phyloP scores from a whole-genome alignment of 331 rosid species.

The Acacia concinna region DNA sequence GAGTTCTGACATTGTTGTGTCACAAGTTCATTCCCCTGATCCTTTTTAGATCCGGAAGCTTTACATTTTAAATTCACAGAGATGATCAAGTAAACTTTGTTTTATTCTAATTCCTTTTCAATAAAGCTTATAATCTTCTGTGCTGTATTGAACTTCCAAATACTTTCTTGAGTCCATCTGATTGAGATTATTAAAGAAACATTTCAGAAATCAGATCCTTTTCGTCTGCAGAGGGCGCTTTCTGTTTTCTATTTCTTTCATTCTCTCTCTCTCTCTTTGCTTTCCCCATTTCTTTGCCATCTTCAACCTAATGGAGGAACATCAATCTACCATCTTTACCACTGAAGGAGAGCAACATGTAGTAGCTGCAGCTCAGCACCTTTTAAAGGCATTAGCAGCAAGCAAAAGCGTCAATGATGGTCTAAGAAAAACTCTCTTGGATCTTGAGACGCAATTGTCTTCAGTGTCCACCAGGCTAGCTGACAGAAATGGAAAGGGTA shows the following conservation, averaged over 20 bases:
- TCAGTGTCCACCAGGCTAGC: constrained; percentile 37
- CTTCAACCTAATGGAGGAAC: constrained; percentile 31
- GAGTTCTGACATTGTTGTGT: neutral
- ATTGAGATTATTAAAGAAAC: neutral
- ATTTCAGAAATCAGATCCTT: constrained; percentile 4
- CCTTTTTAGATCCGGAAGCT: neutral
- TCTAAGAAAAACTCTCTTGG: constrained; percentile 51
- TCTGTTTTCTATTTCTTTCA: neutral
- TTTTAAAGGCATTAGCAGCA: constrained; percentile 54
- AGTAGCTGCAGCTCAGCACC: constrained; percentile 61
- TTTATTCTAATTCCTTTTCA: neutral
- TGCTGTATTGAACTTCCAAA: neutral
- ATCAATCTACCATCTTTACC: constrained; percentile 17
- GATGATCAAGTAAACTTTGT: neutral
- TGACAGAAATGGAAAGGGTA: constrained; percentile 28
- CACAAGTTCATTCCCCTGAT: too few relatives aligned
- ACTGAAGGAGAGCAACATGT: constrained; percentile 49
- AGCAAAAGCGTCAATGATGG: constrained; percentile 45
- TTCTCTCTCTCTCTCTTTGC: neutral
- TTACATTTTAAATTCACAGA: neutral
- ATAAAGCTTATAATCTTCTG: neutral
- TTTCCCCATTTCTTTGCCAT: neutral
- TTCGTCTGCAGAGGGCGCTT: constrained; percentile 11
- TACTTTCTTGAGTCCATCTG: neutral
- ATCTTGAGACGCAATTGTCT: constrained; percentile 60